Conservation (phyloP, 805 yeast genomes). For the Deakozyma indianensis region DNA sequence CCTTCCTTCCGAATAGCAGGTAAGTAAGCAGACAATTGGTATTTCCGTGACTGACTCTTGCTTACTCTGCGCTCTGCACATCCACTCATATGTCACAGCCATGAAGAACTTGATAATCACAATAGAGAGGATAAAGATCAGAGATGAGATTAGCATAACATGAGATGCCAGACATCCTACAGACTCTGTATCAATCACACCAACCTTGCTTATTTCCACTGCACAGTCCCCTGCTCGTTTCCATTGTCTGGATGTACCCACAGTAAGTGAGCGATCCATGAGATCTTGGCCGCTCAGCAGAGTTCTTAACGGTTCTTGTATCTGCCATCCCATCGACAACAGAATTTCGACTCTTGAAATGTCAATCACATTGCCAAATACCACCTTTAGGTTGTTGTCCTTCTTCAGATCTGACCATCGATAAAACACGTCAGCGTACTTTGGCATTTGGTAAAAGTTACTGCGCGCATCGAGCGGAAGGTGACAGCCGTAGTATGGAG, state of each 20-base stretch:
- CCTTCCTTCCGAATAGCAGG: not conserved
- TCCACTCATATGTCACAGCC: slow-evolving; percentile 76
- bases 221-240: slow-evolving; percentile 59
- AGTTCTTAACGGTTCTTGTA: slow-evolving; percentile 47
- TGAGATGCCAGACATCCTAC: slow-evolving; percentile 75
- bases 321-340: slow-evolving; percentile 43
- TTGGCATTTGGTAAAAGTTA: slow-evolving; percentile 41
- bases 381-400: slow-evolving; percentile 57
- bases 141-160: slow-evolving; percentile 51
- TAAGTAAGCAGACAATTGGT: slow-evolving; percentile 6
- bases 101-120: slow-evolving; percentile 54
- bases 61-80: slow-evolving; percentile 66
- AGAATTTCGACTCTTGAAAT: slow-evolving; percentile 57
- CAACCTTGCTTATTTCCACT: slow-evolving; percentile 65
- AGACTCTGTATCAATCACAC: slow-evolving; percentile 62
- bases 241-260: slow-evolving; percentile 13
- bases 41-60: slow-evolving; percentile 15
- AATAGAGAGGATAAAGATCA: slow-evolving; percentile 58
- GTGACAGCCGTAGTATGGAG: slow-evolving; percentile 71
- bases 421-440: slow-evolving; percentile 54
- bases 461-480: slow-evolving; percentile 46
- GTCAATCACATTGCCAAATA: slow-evolving; percentile 66
- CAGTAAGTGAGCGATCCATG: slow-evolving; percentile 19
- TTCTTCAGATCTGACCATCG: slow-evolving; percentile 66
- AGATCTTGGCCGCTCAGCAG: slow-evolving; percentile 33